Evolutionary conservation across 768 basidiomycete species (phyloP).

Genomic region (Pulveroboletus frians): DNA sequence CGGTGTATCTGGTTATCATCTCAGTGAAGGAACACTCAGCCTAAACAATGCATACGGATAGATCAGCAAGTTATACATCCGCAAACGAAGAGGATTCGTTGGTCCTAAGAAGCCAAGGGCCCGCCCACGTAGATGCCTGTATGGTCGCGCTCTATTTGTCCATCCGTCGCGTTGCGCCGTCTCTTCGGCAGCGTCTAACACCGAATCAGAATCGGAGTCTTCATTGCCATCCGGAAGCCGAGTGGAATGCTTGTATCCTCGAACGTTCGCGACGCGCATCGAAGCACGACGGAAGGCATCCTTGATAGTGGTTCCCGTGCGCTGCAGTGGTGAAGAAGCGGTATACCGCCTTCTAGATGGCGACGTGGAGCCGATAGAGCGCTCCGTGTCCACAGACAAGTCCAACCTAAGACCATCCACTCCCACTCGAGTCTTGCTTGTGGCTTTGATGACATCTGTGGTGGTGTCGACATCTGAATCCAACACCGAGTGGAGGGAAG

Average conservation of each 20-base stretch:
- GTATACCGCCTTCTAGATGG: conserved; percentile 38
- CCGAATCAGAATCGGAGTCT: conserved; percentile 22
- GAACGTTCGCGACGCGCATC: conserved; percentile 77
- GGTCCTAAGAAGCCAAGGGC: conserved; percentile 77
- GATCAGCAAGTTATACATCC: conserved; percentile 63
- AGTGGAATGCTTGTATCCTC: conserved; percentile 54
- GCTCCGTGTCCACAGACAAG: conserved; percentile 43
- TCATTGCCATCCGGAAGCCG: conserved; percentile 48
- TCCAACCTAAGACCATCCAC: conserved; percentile 24
- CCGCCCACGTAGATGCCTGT: conserved; percentile 61
- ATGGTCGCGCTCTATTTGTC: conserved; percentile 38
- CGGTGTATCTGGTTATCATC: conserved; percentile 61
- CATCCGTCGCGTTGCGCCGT: conserved; percentile 30
- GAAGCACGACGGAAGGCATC: conserved; percentile 60
- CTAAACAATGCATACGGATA: conserved; percentile 52
- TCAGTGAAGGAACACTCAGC: conserved; percentile 1
- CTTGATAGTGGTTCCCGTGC: conserved; percentile 55
- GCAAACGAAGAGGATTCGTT: conserved; percentile 54
- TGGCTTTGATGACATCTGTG: conserved; percentile 57
- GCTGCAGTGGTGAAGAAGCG: conserved; percentile 55
- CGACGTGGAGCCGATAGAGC: conserved; percentile 36
- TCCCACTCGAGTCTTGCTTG: conserved; percentile 38
- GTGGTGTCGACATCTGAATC: conserved; percentile 36
- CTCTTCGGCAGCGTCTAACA: conserved; percentile 36
- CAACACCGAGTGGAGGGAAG: conserved; percentile 41